Evolutionary conservation across 441 rosid genomes (phyloP), one percentile per base, ranked within the genome.

Genomic region (Pelargonium citronellum): DNA sequence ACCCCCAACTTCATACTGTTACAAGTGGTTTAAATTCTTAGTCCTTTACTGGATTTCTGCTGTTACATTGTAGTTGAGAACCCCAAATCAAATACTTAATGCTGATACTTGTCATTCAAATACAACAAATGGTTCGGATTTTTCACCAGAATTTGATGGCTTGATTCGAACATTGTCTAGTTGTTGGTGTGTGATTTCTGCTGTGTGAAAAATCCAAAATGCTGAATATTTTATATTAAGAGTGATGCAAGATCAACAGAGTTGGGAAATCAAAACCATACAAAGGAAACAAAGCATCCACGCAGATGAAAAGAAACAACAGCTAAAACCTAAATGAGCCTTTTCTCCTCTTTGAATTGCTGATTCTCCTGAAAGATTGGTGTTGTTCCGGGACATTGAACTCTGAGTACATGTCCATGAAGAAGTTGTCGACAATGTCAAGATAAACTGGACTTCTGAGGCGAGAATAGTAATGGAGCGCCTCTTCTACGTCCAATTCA

Each of bases 401-500:
- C 73, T 94, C 97, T 19, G 82, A 69, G 78, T 87, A 82, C 80
- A 90, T 85, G 70, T 87, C 90, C 37, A 67, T 77, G 75, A 91
- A 82, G 81, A 94, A 94, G 74, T 77, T 83, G 83, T 91, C 90
- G 2, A 90, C 99, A 61, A 94, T 87, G 75, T 82, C 91, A 66
- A 87, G 80, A 73, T 91, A 90, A 10, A 79, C 92, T 0, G 97
- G 99, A 67, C 97, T 90, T 74, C 66, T 84, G 68, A 91, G 93
- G 55, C 83, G 81, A 17, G 91, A 87, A 73, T 94, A 91, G 76
- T 91, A 91, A 76, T 89, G 97, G 34, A 91, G 79, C 39, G 97
- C 97, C 69, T 95, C 99, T 83, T 95, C 97, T 7, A 91, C 84
- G 74, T 95, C 99, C 78, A 95, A 72, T 10, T 82, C 90, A 73